Evolutionary conservation across 306 rosid genomes (phyloP).

Genomic region (Oxytropis ochrocephala): DNA sequence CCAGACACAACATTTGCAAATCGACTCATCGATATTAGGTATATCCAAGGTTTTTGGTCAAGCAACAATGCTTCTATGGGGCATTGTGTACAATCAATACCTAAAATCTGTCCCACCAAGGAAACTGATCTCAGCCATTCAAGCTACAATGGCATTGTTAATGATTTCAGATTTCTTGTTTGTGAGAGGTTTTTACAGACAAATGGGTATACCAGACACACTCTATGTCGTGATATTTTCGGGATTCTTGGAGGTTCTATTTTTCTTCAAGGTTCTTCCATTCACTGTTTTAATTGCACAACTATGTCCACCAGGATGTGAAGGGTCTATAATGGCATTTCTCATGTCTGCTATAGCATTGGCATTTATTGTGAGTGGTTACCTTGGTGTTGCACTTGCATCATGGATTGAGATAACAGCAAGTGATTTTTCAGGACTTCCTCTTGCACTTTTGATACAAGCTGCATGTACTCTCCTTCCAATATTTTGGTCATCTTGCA

Average conservation of each 20-base stretch:
- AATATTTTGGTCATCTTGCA: constrained; percentile 65
- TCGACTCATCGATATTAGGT: constrained; percentile 63
- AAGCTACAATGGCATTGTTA: constrained; percentile 52
- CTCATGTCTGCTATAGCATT: constrained; percentile 72
- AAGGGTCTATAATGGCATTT: constrained; percentile 92
- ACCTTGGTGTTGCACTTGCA: constrained; percentile 76
- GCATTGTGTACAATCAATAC: constrained; percentile 49
- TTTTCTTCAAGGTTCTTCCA: constrained; percentile 75
- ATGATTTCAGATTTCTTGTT: constrained; percentile 86
- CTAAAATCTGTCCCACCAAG: constrained; percentile 60
- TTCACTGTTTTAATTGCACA: constrained; percentile 67
- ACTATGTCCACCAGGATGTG: constrained; percentile 83
- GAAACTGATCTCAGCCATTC: constrained; percentile 66
- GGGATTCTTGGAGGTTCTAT: constrained; percentile 69
- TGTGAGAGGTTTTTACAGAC: constrained; percentile 52
- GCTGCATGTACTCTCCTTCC: constrained; percentile 71
- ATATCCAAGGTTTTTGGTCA: constrained; percentile 89
- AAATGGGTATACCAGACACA: constrained; percentile 63
- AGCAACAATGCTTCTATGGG: constrained; percentile 80
- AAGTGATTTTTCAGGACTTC: constrained; percentile 70
- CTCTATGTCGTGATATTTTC: constrained; percentile 69
- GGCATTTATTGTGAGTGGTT: constrained; percentile 77
- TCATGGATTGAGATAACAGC: constrained; percentile 52
- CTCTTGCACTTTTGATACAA: constrained; percentile 58
- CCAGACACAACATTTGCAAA: constrained; percentile 65